Base-by-base conservation (phyloP, 1,284 basidiomycete species). In the Vanrija sp. region DNA sequence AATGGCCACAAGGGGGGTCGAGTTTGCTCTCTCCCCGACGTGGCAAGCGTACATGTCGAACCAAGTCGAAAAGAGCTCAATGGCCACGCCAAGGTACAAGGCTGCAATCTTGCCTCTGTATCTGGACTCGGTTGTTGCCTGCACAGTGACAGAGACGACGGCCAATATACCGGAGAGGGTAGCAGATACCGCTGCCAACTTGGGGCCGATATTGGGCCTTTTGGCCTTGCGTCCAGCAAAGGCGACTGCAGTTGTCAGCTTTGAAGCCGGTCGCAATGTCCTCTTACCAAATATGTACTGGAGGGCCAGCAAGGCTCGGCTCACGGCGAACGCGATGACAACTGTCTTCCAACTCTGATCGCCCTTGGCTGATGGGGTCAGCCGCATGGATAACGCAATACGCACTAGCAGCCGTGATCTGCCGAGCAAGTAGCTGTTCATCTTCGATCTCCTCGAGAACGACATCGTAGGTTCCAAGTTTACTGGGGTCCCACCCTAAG, bases 401-500 rank as follows among this genome's bases (percentile, higher is more conserved):
- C 40, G 5, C n/a, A 42, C 40, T 21, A 5, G n/a, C n/a, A 19
- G 40, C 19, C 9, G 14, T 43, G 9, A 50, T 7, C 9, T 23
- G n/a, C 1, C n/a, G 38, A 6, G 8, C n/a, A 7, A 4, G 9
- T 5, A 15, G 5, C 12, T 12, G 40, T 19, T 2, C n/a, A 8
- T 42, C 40, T 8, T n/a, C 40, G 39, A 19, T 4, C 14, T 18
- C 38, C 1, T 40, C 10, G 9, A 14, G 1, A 2, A 8, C 38
- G 7, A 18, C 40, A 3, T 42, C 40, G 7, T 7, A n/a, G 3
- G 9, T 15, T 6, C n/a, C n/a, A 8, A 42, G 19, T 18, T 19
- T n/a, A 7, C 49, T 58, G 6, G 65, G 61, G 48, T 61, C 55
- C 66, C 67, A 69, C 39, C 62, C 58, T n/a, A 61, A 65, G 46